Conservation (phyloP, 805 yeast genomes). For the Komagataella phaffii region DNA sequence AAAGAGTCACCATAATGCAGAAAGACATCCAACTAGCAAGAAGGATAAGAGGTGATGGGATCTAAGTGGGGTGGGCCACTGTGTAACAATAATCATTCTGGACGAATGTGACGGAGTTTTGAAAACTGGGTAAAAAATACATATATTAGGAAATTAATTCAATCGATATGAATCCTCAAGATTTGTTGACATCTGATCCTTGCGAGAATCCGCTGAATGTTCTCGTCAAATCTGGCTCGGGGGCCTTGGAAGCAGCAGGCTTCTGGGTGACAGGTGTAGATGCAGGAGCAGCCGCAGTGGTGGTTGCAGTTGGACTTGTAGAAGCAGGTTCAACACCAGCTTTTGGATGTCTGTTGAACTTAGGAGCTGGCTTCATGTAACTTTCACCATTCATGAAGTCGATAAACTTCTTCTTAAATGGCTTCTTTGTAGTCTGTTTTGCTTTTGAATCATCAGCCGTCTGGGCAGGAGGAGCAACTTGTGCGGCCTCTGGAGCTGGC, state of each 20-base stretch:
- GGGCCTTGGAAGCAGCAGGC: conserved; percentile 1
- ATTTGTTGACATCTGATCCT: conserved; percentile 19
- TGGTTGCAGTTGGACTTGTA: conserved; percentile 16
- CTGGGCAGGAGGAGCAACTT: conserved; percentile 1
- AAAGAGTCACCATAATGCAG: conserved; percentile 76
- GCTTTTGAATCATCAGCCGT: conserved; percentile 22
- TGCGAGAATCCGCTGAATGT: conserved; percentile 29
- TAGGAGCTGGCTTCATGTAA: background rate
- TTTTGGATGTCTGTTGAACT: background rate
- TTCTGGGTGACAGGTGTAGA: conserved; percentile 3
- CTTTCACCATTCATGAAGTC: conserved; percentile 17
- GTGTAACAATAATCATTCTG: background rate
- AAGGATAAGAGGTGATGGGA: conserved; percentile 43
- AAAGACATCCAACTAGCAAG: conserved; percentile 73
- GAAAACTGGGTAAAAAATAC: background rate
- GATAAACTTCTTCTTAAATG: conserved; percentile 21
- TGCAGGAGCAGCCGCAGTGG: conserved; percentile 13
- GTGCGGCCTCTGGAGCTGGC: conserved; percentile 4
- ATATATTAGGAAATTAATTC: background rate
- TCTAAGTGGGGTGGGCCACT: background rate
- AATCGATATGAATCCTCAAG: conserved; percentile 1
- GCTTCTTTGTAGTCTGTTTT: conserved; percentile 16
- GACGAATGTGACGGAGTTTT: background rate
- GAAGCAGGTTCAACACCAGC: background rate
- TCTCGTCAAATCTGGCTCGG: conserved; percentile 1